phyloP scores from a whole-genome alignment of 495 filamentous ascomycete genomes.

The Penicillium turbatum region DNA sequence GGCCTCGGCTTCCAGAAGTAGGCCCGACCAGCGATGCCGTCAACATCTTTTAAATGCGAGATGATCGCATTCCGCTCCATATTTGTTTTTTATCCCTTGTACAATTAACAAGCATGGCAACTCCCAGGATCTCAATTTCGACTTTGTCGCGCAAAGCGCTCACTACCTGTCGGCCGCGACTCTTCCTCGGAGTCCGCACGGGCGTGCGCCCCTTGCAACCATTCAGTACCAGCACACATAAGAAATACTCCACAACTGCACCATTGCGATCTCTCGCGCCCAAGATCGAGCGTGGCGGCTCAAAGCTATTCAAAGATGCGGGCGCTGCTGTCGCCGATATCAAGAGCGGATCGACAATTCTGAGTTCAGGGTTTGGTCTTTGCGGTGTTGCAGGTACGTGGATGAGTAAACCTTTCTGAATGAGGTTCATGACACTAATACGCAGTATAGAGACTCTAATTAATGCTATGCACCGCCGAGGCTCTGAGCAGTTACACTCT shows the following conservation, averaged over 20 bases:
- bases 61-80: conserved; percentile 3
- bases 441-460: conserved; percentile 64
- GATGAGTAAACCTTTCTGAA: neutral
- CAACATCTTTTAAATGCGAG: conserved; percentile 12
- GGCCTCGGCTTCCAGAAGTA: conserved; percentile 40
- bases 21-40: conserved; percentile 28
- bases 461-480: conserved; percentile 63
- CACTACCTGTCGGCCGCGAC: conserved; percentile 20
- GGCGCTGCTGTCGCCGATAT: conserved; percentile 71
- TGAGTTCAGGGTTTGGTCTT: conserved; percentile 83
- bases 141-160: conserved; percentile 29
- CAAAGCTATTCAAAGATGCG: conserved; percentile 70
- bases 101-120: conserved; percentile 22
- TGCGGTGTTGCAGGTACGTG: conserved; percentile 68
- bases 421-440: neutral
- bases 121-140: conserved; percentile 26
- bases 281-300: conserved; percentile 35
- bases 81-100: neutral
- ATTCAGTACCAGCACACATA: neutral
- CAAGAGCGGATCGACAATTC: conserved; percentile 64
- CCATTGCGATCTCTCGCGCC: conserved; percentile 19
- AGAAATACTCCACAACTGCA: conserved; percentile 26
- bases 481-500: conserved; percentile 61
- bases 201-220: conserved; percentile 13
- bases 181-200: conserved; percentile 22